Evolutionary conservation across 345 rosid genomes (phyloP), one percentile per base, ranked within the genome.

Genomic region (Arabis hirsuta): DNA sequence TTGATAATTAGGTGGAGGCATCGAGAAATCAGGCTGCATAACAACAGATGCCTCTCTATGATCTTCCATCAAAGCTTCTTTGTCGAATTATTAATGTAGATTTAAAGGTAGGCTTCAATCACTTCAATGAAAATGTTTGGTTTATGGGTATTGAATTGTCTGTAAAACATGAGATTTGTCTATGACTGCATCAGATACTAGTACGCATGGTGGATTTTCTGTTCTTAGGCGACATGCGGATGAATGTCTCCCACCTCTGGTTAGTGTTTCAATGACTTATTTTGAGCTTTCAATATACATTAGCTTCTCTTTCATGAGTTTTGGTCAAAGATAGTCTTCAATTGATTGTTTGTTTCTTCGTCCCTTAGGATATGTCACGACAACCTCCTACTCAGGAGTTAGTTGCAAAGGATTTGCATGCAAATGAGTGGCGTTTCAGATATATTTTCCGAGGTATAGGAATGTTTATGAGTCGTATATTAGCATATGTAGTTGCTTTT

Each of bases 181-280:
- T 53, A 19, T 38, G 52, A 91, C 97, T 51, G 96, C 97, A 6
- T 89, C 97, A 0, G 97, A 91, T 70, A 89, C 96, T n/a, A 89
- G 97, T 79, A 91, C 97, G 7, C 97, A 91, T 32, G 96, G 97
- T 72, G 97, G 97, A 53, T 91, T 89, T 79, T 89, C 97, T 3
- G 96, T 91, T 14, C 84, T 86, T 16, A 81, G 86, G 53, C 81
- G 96, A 12, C 97, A 91, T 62, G 97, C 94, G 2, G 94, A 89
- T 68, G 96, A 89, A 65, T 91, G 96, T 65, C 91, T 91, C 12
- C 97, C 97, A 3, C 88, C 89, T 16, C 65, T 91, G 97, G 97
- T 91, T 63, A 14, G 86, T 74, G 19, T 58, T 19, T 5, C 6
- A 3, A 0, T 64, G 63, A 1, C 9, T 36, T 36, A 10, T 8